phyloP scores from a whole-genome alignment of 2,329 filamentous ascomycete species.

The Botrytis deweyae region DNA sequence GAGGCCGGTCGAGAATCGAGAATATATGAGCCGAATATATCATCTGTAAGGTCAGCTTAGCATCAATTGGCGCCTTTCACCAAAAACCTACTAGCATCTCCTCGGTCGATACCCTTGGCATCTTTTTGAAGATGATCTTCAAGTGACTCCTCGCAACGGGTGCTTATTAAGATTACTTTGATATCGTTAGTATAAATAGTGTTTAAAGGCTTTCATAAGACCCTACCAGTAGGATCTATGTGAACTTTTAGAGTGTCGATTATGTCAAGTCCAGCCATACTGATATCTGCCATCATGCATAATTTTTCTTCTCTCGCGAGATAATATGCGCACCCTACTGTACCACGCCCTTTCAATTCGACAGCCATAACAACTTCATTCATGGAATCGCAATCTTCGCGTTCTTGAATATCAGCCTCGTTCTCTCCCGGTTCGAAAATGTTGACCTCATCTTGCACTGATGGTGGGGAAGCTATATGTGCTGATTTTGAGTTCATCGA shows the following conservation, averaged over 20 bases:
- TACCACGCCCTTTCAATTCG: slow-evolving; percentile 67
- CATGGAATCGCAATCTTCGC: slow-evolving; percentile 50
- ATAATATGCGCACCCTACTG: slow-evolving; percentile 84
- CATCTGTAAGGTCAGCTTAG: slow-evolving; percentile 35
- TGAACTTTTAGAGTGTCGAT: slow-evolving; percentile 61
- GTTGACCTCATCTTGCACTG: slow-evolving; percentile 24
- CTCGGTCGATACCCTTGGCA: slow-evolving; percentile 33
- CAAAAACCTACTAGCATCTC: slow-evolving; percentile 31
- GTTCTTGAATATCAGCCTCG: slow-evolving; percentile 38
- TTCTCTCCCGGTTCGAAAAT: slow-evolving; percentile 31
- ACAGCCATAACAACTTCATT: slow-evolving; percentile 79
- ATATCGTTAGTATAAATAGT: not conserved
- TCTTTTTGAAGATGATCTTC: slow-evolving; percentile 38
- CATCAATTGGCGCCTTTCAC: not conserved
- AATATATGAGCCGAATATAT: slow-evolving; percentile 45
- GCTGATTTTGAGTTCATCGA: slow-evolving; percentile 27
- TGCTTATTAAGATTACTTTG: slow-evolving; percentile 48
- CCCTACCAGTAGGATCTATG: slow-evolving; percentile 49
- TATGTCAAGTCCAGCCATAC: slow-evolving; percentile 65
- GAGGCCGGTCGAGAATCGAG: slow-evolving; percentile 67
- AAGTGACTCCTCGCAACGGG: slow-evolving; percentile 38
- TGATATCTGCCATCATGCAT: slow-evolving; percentile 74
- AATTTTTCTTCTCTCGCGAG: slow-evolving; percentile 67
- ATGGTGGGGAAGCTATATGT: slow-evolving; percentile 12
- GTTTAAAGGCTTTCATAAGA: not conserved